Conservation (phyloP, 352 stramenopile genomes). For the Phytophthora ohioensis region DNA sequence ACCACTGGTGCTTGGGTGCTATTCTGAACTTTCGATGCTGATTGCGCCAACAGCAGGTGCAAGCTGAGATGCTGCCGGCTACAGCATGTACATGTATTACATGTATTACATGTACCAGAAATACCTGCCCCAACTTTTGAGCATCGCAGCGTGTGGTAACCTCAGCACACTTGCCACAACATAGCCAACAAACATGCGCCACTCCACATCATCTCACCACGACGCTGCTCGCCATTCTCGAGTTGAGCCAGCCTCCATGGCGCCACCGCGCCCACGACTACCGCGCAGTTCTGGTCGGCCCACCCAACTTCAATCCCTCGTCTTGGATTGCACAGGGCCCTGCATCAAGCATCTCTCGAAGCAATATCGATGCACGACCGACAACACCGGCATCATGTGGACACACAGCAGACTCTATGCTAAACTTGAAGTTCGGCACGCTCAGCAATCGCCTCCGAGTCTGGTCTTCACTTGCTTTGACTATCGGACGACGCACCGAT, state of each 20-base stretch:
- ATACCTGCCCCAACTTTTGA: neutral
- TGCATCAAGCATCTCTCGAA: neutral
- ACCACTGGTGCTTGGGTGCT: slow-evolving; percentile 2
- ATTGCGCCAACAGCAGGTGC: neutral
- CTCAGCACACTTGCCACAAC: no score
- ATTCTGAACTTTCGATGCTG: slow-evolving; percentile 3
- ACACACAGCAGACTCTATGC: slow-evolving; percentile 2
- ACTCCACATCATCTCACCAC: neutral
- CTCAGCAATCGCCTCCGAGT: slow-evolving; percentile 4
- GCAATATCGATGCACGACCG: slow-evolving; percentile 22
- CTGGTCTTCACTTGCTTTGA: slow-evolving; percentile 12
- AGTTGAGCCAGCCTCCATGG: neutral
- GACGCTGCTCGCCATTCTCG: no score
- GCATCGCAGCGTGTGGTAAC: neutral
- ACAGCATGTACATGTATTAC: neutral
- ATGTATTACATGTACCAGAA: neutral
- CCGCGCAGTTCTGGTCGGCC: slow-evolving; percentile 15
- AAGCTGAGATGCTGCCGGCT: neutral
- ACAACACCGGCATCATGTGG: slow-evolving; percentile 20
- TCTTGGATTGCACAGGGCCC: slow-evolving; percentile 24
- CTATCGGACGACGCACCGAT: slow-evolving; percentile 2
- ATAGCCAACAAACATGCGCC: neutral
- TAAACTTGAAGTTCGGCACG: slow-evolving; percentile 27
- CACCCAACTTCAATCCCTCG: slow-evolving; percentile 24
- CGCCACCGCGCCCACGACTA: neutral